phyloP scores from a whole-genome alignment of 257 asterid species.

The Solanum clarkiae region DNA sequence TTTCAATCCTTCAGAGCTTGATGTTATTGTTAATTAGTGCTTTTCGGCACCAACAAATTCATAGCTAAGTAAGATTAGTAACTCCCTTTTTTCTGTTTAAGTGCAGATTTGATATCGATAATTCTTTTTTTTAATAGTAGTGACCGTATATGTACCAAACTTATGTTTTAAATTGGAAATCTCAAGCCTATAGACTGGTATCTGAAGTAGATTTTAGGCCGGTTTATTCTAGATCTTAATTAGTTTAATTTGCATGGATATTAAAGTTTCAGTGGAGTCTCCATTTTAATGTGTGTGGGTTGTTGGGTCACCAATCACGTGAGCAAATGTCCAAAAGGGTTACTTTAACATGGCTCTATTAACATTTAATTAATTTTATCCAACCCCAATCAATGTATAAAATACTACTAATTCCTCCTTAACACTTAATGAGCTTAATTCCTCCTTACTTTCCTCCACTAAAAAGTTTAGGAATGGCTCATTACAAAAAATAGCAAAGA shows the following conservation, averaged over 20 bases:
- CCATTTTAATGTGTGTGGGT: conserved; percentile 42
- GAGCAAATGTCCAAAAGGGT: not conserved
- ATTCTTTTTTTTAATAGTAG: too few species aligned
- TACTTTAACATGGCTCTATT: conserved; percentile 2
- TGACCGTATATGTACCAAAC: not conserved
- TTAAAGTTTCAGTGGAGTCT: conserved; percentile 24
- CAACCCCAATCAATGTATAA: not conserved
- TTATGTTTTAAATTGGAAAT: not conserved
- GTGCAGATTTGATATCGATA: not conserved
- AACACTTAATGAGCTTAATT: not conserved
- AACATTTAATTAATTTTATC: not conserved
- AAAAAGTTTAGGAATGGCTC: not conserved
- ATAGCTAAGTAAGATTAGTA: too few species aligned
- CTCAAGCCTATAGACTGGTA: conserved; percentile 15
- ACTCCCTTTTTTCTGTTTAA: too few species aligned
- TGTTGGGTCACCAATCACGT: conserved; percentile 45
- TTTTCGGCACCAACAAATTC: not conserved
- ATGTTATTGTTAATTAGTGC: too few species aligned
- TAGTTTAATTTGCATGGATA: conserved; percentile 11
- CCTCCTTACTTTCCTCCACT: not conserved
- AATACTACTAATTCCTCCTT: not conserved
- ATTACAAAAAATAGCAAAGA: not conserved
- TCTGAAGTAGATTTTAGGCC: conserved; percentile 20
- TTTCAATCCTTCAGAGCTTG: too few species aligned
- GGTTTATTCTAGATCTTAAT: conserved; percentile 7